Base-by-base conservation (phyloP, 192 early-diverging fungal species). In the Backusella parvicylindrica region DNA sequence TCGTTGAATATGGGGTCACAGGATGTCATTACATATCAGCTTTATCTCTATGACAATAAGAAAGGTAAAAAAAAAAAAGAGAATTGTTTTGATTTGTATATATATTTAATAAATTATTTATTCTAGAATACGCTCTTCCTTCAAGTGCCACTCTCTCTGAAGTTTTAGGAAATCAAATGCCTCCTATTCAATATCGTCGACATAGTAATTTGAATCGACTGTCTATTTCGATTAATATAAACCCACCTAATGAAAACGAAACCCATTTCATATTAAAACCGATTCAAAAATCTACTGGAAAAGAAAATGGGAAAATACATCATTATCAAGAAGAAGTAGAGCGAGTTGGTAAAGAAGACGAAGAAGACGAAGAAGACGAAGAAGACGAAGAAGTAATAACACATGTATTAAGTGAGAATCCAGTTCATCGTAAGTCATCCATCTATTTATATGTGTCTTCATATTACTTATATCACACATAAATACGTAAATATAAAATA, bases 131-230 rank as follows among this genome's bases (percentile, higher is more conserved):
- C 12, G 31, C 68, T 4, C 43, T 80, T n/a, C 31, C 41, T 28
- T 28, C 32, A 26, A 28, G 76, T 23, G 74, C 75, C 2, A 41
- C 36, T n/a, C 64, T 80, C 4, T 31, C 47, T 6, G 50, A 49
- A n/a, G 79, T 64, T 0, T 76, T 72, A 63, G 70, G 71, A 23
- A 75, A 76, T 30, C 26, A 65, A 28, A 75, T 75, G 31, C 37
- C 74, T 8, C 9, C 71, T 28, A 60, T 41, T 28, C 40, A 56
- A 47, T 32, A 41, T n/a, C 77, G 77, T 31, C 66, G 71, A 26
- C 38, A 36, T 36, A 76, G 65, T 37, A 75, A 79, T 40, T 72
- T 77, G 15, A 77, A 82, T 28, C 67, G 77, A 68, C 50, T 74
- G 23, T 73, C 72, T 4, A 73, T 73, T 31, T 43, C 68, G 15